Conservation (phyloP, 2,329 filamentous ascomycete genomes). For the Penicillium digitatum region DNA sequence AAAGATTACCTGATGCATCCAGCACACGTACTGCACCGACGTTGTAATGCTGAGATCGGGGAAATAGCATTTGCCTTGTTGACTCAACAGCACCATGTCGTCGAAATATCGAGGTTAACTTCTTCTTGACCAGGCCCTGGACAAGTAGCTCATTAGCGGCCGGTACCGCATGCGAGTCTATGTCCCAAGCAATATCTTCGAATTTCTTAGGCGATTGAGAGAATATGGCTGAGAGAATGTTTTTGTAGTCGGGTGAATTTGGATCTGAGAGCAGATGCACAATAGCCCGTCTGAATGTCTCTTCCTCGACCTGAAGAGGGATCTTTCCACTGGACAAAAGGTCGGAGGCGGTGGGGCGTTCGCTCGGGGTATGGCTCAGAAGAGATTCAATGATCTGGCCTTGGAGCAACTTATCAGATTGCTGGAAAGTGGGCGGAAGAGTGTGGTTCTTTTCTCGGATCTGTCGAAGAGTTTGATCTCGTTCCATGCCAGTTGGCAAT, state of each 20-base stretch:
- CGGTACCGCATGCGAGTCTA: slow-evolving; percentile 55
- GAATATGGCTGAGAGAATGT: slow-evolving; percentile 84
- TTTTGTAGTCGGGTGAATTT: slow-evolving; percentile 80
- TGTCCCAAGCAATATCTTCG: slow-evolving; percentile 76
- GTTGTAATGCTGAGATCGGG: slow-evolving; percentile 73
- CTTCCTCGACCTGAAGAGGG: slow-evolving; percentile 87
- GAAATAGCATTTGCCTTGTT: slow-evolving; percentile 71
- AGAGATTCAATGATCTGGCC: slow-evolving; percentile 74
- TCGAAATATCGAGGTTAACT: slow-evolving; percentile 73
- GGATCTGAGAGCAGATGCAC: slow-evolving; percentile 72
- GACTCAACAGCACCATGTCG: slow-evolving; percentile 85
- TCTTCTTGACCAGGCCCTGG: slow-evolving; percentile 69
- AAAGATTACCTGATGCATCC: slow-evolving; percentile 76
- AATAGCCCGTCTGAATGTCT: slow-evolving; percentile 78
- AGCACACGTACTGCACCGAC: slow-evolving; percentile 73
- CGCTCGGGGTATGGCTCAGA: slow-evolving; percentile 74
- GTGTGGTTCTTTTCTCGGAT: slow-evolving; percentile 64
- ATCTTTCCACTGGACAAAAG: slow-evolving; percentile 81
- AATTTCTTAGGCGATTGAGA: slow-evolving; percentile 69
- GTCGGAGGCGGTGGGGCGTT: slow-evolving; percentile 76
- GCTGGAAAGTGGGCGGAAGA: slow-evolving; percentile 69
- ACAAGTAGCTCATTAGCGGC: slow-evolving; percentile 57
- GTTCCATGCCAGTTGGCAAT: slow-evolving; percentile 60
- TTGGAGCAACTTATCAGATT: slow-evolving; percentile 64
- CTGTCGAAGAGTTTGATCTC: slow-evolving; percentile 61